These are phyloP conservation scores for Lavandula angustifolia DNA, from an alignment of 257 asterid genomes.

Conservation along the genomic window DNA sequence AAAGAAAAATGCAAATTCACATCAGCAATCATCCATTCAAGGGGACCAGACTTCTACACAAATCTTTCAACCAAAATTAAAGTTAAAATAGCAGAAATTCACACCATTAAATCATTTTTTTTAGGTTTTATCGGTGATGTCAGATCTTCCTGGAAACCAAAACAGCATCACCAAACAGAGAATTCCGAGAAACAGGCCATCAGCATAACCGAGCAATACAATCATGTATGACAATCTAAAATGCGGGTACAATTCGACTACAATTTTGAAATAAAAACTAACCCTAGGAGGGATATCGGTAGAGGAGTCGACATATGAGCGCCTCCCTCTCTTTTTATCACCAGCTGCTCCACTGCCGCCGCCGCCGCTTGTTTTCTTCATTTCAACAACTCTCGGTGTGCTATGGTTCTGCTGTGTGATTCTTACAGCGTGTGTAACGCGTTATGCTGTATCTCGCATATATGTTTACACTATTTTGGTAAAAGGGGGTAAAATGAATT, in stretches of 20 bases:
- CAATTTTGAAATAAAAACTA: conserved; percentile 20
- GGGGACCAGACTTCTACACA: not conserved
- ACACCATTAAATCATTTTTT: conserved; percentile 12
- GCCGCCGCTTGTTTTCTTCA: conserved; percentile 73
- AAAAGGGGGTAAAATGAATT: conserved; percentile 7
- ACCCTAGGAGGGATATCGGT: conserved; percentile 71
- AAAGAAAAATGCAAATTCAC: too few species aligned
- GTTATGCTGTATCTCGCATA: not conserved
- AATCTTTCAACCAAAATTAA: conserved; percentile 25
- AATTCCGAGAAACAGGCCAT: not conserved
- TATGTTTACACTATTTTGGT: not conserved
- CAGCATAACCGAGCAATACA: conserved; percentile 10
- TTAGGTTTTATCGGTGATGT: conserved; percentile 21
- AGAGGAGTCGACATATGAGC: conserved; percentile 54
- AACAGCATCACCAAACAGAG: conserved; percentile 18
- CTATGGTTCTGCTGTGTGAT: conserved; percentile 15
- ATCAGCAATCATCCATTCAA: too few species aligned
- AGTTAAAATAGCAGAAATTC: conserved; percentile 20
- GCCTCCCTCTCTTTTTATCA: conserved; percentile 77
- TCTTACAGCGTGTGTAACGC: conserved; percentile 7
- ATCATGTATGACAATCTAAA: conserved; percentile 27
- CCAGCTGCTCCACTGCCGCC: conserved; percentile 52
- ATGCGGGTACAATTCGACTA: conserved; percentile 17
- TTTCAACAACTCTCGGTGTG: conserved; percentile 32
- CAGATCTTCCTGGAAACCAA: conserved; percentile 32